These are phyloP conservation scores for Mesotaenium endlicherianum DNA, from an alignment of 139 green algal genomes.

Conservation along the genomic window DNA sequence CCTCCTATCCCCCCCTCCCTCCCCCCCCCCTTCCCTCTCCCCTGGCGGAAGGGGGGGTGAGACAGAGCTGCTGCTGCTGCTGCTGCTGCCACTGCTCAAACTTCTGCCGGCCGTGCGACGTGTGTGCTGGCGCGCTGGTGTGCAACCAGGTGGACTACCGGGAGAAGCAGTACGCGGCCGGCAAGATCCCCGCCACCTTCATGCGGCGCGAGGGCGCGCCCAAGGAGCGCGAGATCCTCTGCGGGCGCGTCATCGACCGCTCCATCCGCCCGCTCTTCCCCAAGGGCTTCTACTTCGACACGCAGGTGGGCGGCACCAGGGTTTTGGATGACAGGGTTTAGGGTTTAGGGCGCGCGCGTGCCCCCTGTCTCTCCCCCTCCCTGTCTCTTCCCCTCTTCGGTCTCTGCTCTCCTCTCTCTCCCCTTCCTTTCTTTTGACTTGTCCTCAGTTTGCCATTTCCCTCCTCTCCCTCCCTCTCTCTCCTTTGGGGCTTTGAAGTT, in stretches of 20 bases:
- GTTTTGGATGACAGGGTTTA: not conserved
- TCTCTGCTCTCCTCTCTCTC: not conserved
- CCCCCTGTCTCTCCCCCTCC: not conserved
- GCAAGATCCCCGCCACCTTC: constrained; percentile 65
- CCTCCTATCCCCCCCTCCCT: not conserved
- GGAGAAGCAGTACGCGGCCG: constrained; percentile 65
- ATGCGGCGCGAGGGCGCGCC: constrained; percentile 63
- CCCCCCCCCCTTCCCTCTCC: constrained; percentile 31
- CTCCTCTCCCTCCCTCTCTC: not conserved
- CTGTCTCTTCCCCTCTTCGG: not conserved
- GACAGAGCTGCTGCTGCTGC: too few species aligned
- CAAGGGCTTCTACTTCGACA: constrained; percentile 61
- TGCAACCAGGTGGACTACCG: constrained; percentile 77
- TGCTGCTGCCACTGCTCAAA: too few species aligned
- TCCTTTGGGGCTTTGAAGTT: not conserved
- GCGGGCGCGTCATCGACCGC: constrained; percentile 63
- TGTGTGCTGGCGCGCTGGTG: too few species aligned
- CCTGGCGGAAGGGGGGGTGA: too few species aligned
- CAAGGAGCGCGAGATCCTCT: constrained; percentile 68
- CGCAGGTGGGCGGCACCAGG: constrained; percentile 14
- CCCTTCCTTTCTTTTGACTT: not conserved
- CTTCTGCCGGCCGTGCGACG: too few species aligned
- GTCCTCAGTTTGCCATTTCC: not conserved
- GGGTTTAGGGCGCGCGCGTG: not conserved
- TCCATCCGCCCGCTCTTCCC: constrained; percentile 75